Evolutionary conservation across 2,329 filamentous ascomycete species (phyloP).

Genomic region (Alternaria longipes): DNA sequence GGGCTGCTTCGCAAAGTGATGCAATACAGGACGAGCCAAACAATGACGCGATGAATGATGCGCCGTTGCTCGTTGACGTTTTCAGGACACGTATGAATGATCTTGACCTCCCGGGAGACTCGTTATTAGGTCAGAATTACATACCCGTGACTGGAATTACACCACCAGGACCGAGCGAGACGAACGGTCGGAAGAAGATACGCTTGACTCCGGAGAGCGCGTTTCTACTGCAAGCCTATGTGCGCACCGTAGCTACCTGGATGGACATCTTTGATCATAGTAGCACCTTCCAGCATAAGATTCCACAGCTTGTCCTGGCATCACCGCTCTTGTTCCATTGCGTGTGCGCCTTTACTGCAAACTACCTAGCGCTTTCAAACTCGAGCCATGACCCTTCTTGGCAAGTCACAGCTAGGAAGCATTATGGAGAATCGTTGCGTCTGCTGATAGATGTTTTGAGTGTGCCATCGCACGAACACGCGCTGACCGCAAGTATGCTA

Average conservation of each 20-base stretch:
- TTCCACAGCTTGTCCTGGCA: conserved; percentile 38
- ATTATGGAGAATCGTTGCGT: conserved; percentile 44
- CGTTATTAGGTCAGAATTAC: conserved; percentile 19
- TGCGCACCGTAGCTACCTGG: conserved; percentile 46
- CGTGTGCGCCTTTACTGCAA: conserved; percentile 48
- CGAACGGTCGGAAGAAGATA: conserved; percentile 13
- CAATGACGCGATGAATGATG: conserved; percentile 1
- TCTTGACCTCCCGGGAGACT: conserved; percentile 29
- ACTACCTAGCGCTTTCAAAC: conserved; percentile 43
- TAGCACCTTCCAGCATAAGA: conserved; percentile 42
- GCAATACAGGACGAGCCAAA: conserved; percentile 6
- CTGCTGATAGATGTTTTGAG: conserved; percentile 42
- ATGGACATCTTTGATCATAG: conserved; percentile 48
- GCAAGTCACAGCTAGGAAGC: conserved; percentile 38
- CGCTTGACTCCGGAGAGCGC: conserved; percentile 41
- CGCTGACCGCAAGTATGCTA: conserved; percentile 46
- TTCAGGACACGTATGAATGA: conserved; percentile 37
- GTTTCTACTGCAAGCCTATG: conserved; percentile 44
- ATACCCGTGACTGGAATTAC: conserved; percentile 20
- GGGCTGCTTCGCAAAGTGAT: conserved; percentile 12
- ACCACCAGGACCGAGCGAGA: conserved; percentile 16
- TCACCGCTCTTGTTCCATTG: conserved; percentile 47
- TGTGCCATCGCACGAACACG: conserved; percentile 37
- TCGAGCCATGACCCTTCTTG: conserved; percentile 37
- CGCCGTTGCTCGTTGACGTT: conserved; percentile 29